Evolutionary conservation across 2,329 filamentous ascomycete species (phyloP), one percentile per base, ranked within the genome.

Genomic region (Reticulascus tulasneorum): DNA sequence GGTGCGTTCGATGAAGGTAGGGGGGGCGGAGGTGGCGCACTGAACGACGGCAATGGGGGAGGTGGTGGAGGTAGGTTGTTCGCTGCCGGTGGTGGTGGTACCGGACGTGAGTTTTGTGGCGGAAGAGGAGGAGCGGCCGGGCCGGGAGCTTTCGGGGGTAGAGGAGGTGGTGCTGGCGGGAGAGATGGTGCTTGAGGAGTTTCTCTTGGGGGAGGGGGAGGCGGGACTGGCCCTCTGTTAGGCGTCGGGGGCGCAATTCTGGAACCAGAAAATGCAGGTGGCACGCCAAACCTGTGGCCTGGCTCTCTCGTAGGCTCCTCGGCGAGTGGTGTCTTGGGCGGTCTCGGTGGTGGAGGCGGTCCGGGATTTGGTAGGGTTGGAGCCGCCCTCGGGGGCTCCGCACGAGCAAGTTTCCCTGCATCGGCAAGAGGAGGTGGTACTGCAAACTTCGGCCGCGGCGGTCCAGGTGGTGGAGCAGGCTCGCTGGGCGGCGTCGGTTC

Each of bases 381-480:
- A 37, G 49, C 54, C 11, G 56, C 62, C 53, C 48, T 66, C 56
- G 23, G 63, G 56, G 43, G 64, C 58, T 52, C 71, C 60, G 53
- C 67, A 63, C 82, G 72, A 4, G 84, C 88, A 55, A 79, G 93
- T 61, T 87, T 94, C 23, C 93, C 93, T 39, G 93, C 93, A 59
- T 95, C 90, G 37, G 87, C 79, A 41, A 97, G 64, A 3, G 91
- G 86, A 22, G 93, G 93, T 29, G 93, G 93, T 8, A 46, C 44
- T 13, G 38, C 41, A 13, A 45, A 46, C 27, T 41, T 28, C 8
- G 79, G 78, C 33, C 82, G 75, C 16, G 80, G 75, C 12, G 61
- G 59, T 20, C 53, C 48, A 9, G 73, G 73, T 13, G 82, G 78
- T 10, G 87, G 86, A 11, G 82, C 80, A 11, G 83, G 77, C 41